Evolutionary conservation across 352 stramenopile genomes (phyloP).

Genomic region (Phytophthora boehmeriae): DNA sequence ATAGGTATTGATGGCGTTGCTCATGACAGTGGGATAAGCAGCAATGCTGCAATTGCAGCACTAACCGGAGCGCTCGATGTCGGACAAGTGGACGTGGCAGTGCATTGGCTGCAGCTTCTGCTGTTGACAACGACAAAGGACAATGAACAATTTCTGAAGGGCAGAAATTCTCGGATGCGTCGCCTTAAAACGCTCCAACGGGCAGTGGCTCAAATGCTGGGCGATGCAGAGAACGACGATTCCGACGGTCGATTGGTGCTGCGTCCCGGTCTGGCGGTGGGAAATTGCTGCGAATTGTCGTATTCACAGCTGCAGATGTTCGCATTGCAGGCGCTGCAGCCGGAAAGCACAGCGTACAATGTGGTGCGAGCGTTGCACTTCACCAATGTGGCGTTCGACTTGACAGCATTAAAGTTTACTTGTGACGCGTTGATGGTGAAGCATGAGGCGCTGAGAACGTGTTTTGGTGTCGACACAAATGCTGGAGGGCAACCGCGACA

Average conservation of each 20-base stretch:
- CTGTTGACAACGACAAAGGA: constrained; percentile 21
- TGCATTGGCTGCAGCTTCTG: constrained; percentile 46
- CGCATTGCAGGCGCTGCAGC: constrained; percentile 48
- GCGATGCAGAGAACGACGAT: constrained; percentile 4
- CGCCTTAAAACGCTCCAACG: constrained; percentile 22
- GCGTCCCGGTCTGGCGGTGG: constrained; percentile 19
- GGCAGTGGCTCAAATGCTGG: constrained; percentile 21
- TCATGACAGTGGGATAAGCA: constrained; percentile 27
- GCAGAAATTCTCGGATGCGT: constrained; percentile 5
- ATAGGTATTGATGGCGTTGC: background rate
- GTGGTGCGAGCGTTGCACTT: constrained; percentile 46
- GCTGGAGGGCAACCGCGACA: constrained; percentile 40
- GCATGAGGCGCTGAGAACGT: constrained; percentile 54
- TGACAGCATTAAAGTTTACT: constrained; percentile 25
- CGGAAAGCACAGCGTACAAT: constrained; percentile 57
- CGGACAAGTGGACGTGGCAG: constrained; percentile 41
- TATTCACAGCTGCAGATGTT: constrained; percentile 70
- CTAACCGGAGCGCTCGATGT: constrained; percentile 35
- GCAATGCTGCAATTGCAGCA: constrained; percentile 1
- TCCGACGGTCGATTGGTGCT: constrained; percentile 9
- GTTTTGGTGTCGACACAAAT: constrained; percentile 36
- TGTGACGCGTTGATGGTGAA: constrained; percentile 40
- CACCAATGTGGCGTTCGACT: constrained; percentile 19
- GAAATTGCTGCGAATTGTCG: constrained; percentile 34
- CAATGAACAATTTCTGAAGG: background rate